Percentiles rank a stretch among this genome's conserved stretches.
Evolutionary conservation across 2,329 filamentous ascomycete genomes (phyloP).

Genomic region (Exophiala xenobiotica): DNA sequence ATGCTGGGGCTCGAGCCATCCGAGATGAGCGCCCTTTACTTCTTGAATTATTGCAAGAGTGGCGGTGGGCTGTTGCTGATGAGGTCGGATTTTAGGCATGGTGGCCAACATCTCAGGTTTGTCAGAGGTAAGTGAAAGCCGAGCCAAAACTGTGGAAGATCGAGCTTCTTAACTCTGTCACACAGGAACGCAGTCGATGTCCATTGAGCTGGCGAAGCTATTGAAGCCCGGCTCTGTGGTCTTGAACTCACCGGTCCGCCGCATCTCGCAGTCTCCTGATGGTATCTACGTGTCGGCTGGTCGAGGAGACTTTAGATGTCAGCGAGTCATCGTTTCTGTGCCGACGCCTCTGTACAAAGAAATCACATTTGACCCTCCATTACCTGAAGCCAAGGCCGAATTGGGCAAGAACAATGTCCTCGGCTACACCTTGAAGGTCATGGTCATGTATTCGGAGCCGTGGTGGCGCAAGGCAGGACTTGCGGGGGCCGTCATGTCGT

Average conservation of each 20-base stretch:
- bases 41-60: conserved; percentile 57
- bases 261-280: conserved; percentile 33
- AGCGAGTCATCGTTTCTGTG: conserved; percentile 51
- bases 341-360: conserved; percentile 48
- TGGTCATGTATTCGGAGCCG: conserved; percentile 44
- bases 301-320: conserved; percentile 35
- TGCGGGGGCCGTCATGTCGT: conserved; percentile 46
- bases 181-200: conserved; percentile 49
- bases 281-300: conserved; percentile 25
- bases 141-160: not conserved
- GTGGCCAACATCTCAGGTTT: conserved; percentile 53
- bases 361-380: conserved; percentile 50
- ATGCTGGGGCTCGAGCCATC: conserved; percentile 53
- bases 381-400: conserved; percentile 44
- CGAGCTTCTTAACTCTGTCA: no score
- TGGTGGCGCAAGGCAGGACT: conserved; percentile 45
- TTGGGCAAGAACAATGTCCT: conserved; percentile 39
- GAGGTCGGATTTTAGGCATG: conserved; percentile 53
- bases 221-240: conserved; percentile 36
- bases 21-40: conserved; percentile 54
- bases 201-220: conserved; percentile 38
- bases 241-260: conserved; percentile 34
- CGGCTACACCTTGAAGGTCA: conserved; percentile 54
- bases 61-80: conserved; percentile 54
- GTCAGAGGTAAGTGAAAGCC: conserved; percentile 11